Percentiles rank a stretch among this genome's conserved stretches.
phyloP scores from a whole-genome alignment of 1,284 basidiomycete genomes.

The Vanrija sp. region DNA sequence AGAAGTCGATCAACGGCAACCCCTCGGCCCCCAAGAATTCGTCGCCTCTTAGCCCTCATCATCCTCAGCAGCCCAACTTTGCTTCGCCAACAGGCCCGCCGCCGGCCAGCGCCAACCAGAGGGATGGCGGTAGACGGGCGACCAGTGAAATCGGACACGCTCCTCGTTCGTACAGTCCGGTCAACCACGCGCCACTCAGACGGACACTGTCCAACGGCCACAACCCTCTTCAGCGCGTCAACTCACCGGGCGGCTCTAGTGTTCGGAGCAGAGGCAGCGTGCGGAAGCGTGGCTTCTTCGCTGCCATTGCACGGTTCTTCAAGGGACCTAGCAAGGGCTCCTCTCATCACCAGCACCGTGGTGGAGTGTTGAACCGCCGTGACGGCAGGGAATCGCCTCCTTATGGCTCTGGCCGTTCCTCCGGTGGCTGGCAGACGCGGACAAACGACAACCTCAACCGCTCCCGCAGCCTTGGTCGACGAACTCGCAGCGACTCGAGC shows the following conservation, averaged over 20 bases:
- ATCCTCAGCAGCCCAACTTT: neutral
- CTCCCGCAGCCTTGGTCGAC: slow-evolving; percentile 10
- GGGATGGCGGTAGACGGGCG: slow-evolving; percentile 23
- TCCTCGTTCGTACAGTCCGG: slow-evolving; percentile 5
- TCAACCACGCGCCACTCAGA: slow-evolving; percentile 17
- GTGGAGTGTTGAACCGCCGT: neutral
- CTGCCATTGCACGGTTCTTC: slow-evolving; percentile 43
- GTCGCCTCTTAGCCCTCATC: slow-evolving; percentile 18
- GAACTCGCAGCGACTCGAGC: slow-evolving; percentile 32
- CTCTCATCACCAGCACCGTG: too few species aligned
- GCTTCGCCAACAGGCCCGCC: neutral
- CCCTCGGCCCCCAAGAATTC: slow-evolving; percentile 7
- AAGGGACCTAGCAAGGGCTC: slow-evolving; percentile 15
- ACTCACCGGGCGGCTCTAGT: slow-evolving; percentile 23
- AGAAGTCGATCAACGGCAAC: neutral
- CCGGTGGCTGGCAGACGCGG: slow-evolving; percentile 41
- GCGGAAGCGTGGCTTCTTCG: slow-evolving; percentile 47
- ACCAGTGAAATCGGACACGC: slow-evolving; percentile 36
- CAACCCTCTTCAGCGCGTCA: neutral
- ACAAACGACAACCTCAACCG: slow-evolving; percentile 46
- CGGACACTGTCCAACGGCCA: slow-evolving; percentile 40
- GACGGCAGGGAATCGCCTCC: too few species aligned
- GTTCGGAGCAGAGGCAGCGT: slow-evolving; percentile 20
- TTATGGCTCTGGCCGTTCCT: slow-evolving; percentile 27
- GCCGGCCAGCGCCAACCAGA: neutral